Evolutionary conservation across 352 stramenopile species (phyloP).

Genomic region (Phytophthora pluvialis): DNA sequence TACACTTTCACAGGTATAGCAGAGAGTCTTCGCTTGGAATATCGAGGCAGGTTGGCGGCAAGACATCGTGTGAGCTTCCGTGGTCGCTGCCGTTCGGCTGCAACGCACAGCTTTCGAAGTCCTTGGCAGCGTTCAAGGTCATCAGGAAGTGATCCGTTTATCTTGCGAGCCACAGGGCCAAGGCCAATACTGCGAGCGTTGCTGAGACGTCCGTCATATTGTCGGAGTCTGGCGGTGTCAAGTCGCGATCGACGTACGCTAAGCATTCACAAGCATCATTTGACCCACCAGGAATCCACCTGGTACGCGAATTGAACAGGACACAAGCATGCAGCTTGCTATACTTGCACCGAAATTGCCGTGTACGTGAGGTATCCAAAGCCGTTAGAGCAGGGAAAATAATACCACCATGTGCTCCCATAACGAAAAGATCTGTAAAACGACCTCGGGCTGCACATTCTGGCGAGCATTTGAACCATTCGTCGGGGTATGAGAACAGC

Average conservation of each 20-base stretch:
- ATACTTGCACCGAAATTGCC: slow-evolving; percentile 17
- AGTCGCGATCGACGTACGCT: slow-evolving; percentile 37
- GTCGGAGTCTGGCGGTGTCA: slow-evolving; percentile 24
- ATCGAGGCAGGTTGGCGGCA: no score
- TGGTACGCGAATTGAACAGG: slow-evolving; percentile 21
- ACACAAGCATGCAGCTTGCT: slow-evolving; percentile 10
- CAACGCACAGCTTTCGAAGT: slow-evolving; percentile 38
- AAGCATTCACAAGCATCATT: slow-evolving; percentile 29
- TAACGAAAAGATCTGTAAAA: slow-evolving; percentile 36
- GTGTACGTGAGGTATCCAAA: slow-evolving; percentile 31
- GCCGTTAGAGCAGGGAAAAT: slow-evolving; percentile 33
- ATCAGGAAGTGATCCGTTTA: slow-evolving; percentile 36
- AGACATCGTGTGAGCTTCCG: no score
- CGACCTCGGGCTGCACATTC: slow-evolving; percentile 39
- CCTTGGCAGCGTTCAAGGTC: slow-evolving; percentile 15
- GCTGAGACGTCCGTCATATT: slow-evolving; percentile 27
- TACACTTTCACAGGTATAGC: no score
- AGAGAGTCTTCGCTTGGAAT: no score
- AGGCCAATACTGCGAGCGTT: slow-evolving; percentile 22
- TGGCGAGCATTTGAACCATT: no score
- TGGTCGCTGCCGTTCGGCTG: not conserved
- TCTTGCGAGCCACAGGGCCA: slow-evolving; percentile 34
- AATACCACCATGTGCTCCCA: slow-evolving; percentile 33
- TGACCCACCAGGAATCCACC: not conserved
- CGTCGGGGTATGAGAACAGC: no score